Evolutionary conservation across 2,329 filamentous ascomycete species (phyloP), one percentile per base, ranked within the genome.

Genomic region (Penicillium sclerotiorum): DNA sequence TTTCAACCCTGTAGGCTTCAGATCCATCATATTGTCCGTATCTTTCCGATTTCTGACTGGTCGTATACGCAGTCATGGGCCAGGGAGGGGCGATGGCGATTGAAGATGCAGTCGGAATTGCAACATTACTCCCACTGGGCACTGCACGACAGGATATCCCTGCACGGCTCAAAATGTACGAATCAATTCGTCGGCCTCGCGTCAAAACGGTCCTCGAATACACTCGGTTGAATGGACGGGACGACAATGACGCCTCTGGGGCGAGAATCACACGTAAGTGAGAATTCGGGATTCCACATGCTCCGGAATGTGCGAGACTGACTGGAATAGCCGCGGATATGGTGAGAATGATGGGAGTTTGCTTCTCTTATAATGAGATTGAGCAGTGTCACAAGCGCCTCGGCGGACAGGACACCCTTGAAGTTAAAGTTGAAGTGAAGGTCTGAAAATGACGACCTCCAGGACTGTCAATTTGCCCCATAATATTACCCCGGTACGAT

Each of bases 1-100:
- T 87, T 88, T 55, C 73, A 84, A 0, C 85, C 84, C 38, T 63
- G 62, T 65, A 44, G 44, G 50, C 9, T 30, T 12, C 9, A 11
- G 25, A 9, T 23, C 12, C 12, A 42, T 43, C 11, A 1, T 2
- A 12, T 8, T 1, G 8, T 18, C 7, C 11, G 3, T 23, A 12
- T 7, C 5, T 13, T 4, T 20, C 7, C 32, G 3, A 37, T 13
- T 21, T n/a, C n/a, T n/a, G n/a, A n/a, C n/a, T n/a, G n/a, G n/a
- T n/a, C n/a, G n/a, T n/a, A n/a, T n/a, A n/a, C n/a, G n/a, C n/a
- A 63, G 62, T 61, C 27, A 60, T 66, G 55, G 65, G 65, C 2
- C 64, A 70, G 39, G 66, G 65, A 28, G 66, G 59, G 4, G 60
- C 60, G 1, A 68, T 67, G 65, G 66, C 65, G 5, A 62, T 70